Evolutionary conservation across 768 basidiomycete genomes (phyloP).

Genomic region (Imleria badia): DNA sequence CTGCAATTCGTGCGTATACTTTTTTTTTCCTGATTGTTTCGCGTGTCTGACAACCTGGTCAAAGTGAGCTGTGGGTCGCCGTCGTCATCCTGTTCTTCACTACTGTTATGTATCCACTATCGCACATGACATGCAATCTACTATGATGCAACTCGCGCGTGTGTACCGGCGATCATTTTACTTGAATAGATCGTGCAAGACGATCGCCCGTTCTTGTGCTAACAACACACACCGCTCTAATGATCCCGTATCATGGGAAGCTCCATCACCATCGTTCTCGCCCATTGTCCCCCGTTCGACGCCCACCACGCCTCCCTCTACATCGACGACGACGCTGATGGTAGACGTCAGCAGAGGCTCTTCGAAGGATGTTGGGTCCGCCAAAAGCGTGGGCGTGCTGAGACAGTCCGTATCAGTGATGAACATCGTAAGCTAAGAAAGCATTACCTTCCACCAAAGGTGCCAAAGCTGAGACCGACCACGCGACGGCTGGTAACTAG

Average conservation of each 20-base stretch:
- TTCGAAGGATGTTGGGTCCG: conserved; percentile 90
- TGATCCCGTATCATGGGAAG: not conserved
- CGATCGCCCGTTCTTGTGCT: conserved; percentile 23
- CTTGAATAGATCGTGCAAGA: conserved; percentile 24
- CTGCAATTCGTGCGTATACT: conserved; percentile 79
- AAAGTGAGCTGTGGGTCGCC: conserved; percentile 23
- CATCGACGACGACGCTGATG: conserved; percentile 61
- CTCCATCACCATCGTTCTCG: conserved; percentile 16
- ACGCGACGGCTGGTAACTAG: conserved; percentile 30
- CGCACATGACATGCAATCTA: conserved; percentile 30
- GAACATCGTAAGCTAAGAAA: not conserved
- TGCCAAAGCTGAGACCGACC: conserved; percentile 26
- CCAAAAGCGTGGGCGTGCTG: conserved; percentile 51
- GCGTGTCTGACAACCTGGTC: not conserved
- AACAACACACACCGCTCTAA: conserved; percentile 18
- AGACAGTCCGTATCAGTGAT: not conserved
- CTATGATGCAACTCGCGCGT: conserved; percentile 21
- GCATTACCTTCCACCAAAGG: conserved; percentile 23
- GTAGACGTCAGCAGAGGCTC: conserved; percentile 78
- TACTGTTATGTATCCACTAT: conserved; percentile 25
- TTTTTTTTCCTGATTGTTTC: not conserved
- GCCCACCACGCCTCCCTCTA: conserved; percentile 20
- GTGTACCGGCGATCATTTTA: conserved; percentile 11
- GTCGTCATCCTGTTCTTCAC: conserved; percentile 14
- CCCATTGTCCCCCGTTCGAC: conserved; percentile 25